Conservation (phyloP, 148 eudicot species). For the Simmondsia chinensis region DNA sequence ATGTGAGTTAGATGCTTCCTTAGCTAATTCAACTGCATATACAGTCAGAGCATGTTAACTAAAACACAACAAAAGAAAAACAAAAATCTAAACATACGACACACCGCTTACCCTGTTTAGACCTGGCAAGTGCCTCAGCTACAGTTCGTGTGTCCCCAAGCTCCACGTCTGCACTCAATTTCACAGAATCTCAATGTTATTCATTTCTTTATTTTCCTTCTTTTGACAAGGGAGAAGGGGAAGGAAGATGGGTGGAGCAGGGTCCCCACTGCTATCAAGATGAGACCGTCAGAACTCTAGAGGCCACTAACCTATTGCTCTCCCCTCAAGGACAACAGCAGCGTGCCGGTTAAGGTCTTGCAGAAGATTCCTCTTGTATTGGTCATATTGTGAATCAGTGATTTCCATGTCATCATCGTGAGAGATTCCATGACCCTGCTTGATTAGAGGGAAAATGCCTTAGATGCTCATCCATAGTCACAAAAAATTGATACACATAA, state of each 20-base stretch:
- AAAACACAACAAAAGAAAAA: not conserved
- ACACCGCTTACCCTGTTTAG: slow-evolving; percentile 58
- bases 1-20: slow-evolving; percentile 39
- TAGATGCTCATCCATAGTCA: not conserved
- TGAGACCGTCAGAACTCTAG: slow-evolving; percentile 1
- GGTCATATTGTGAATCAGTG: slow-evolving; percentile 57
- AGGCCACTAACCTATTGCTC: slow-evolving; percentile 56
- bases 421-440: slow-evolving; percentile 82
- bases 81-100: too few species aligned
- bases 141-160: slow-evolving; percentile 58
- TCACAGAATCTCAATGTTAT: too few species aligned
- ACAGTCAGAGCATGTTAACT: not conserved
- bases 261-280: too few species aligned
- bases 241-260: too few species aligned
- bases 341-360: slow-evolving; percentile 92
- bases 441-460: slow-evolving; percentile 1
- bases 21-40: slow-evolving; percentile 63
- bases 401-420: slow-evolving; percentile 45
- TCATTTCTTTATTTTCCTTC: not conserved
- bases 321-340: slow-evolving; percentile 96
- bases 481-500: not conserved
- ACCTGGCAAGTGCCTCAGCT: slow-evolving; percentile 81
- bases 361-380: slow-evolving; percentile 57
- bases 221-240: not conserved
- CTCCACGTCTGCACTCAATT: slow-evolving; percentile 60